Base-by-base conservation (phyloP, 2,329 filamentous ascomycete species). In the Fusarium paranaense region DNA sequence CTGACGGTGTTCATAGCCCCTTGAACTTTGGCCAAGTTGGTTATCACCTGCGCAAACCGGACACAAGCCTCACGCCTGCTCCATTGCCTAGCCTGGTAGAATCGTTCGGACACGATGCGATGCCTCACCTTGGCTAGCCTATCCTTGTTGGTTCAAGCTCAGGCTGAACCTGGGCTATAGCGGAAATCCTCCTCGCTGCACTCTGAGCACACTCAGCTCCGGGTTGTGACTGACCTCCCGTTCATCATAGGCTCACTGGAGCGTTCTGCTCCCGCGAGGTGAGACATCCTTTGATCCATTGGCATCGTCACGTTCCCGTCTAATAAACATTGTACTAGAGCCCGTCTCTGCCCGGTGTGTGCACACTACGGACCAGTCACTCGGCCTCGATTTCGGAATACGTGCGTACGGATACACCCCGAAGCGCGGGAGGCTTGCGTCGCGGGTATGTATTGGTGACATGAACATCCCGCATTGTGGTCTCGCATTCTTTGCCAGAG, bases 301-400 rank as follows among this genome's bases (percentile, higher is more conserved):
- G 56, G 62, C 60, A 73, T 73, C 61, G 45, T 71, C 64, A 38
- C 60, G 37, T 67, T 70, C 63, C 72, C 60, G 57, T 60, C 62
- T 70, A 67, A 71, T 67, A 62, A 68, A 37, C 47, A 70, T 64
- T 52, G 30, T 64, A 56, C 56, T 63, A 66, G 63, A 66, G 70
- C 64, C 77, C 74, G 72, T 72, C 73, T 72, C 70, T 71, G 74
- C 75, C 75, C 69, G 69, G 67, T 47, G 56, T 67, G 65, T 66
- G 75, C 67, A 35, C 64, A 47, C 50, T 61, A 59, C 59, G 65
- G 61, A 47, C 60, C 40, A 64, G 63, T 71, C 50, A 57, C 22
- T 65, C 56, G 59, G 60, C 50, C 57, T 70, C 50, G 42, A 72
- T 13, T 47, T 42, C 59, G 61, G 69, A 60, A 63, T 18, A 62